phyloP scores from a whole-genome alignment of 257 asterid species.

The Hygrophila difformis region DNA sequence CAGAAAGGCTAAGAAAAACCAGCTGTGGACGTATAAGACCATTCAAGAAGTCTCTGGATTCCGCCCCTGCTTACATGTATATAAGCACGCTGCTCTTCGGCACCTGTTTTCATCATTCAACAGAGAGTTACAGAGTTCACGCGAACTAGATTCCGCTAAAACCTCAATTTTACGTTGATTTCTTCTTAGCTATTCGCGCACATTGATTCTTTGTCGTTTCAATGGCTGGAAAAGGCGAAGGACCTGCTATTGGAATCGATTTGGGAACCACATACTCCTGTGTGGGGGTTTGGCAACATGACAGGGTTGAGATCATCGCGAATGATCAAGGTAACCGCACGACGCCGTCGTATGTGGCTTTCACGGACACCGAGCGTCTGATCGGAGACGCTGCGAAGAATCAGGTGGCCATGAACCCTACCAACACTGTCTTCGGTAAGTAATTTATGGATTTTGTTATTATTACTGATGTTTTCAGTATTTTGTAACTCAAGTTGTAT shows the following conservation, averaged over 20 bases:
- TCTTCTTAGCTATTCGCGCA: too few species aligned
- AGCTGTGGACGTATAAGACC: neutral
- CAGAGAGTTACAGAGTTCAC: neutral
- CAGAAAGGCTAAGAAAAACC: neutral
- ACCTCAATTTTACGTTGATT: neutral
- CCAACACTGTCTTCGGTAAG: constrained; percentile 36
- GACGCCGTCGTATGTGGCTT: constrained; percentile 35
- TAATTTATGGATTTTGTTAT: neutral
- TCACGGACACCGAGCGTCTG: constrained; percentile 40
- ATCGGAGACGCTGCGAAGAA: constrained; percentile 43
- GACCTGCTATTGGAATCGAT: constrained; percentile 35
- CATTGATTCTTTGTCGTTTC: neutral
- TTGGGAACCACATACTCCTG: constrained; percentile 33
- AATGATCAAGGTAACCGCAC: constrained; percentile 38
- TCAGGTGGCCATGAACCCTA: constrained; percentile 39
- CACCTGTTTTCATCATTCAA: neutral
- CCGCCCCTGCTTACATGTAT: neutral
- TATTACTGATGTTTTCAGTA: too few species aligned
- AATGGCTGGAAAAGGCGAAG: constrained; percentile 34
- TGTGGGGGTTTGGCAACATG: constrained; percentile 37
- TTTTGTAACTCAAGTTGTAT: too few species aligned
- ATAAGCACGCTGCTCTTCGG: neutral
- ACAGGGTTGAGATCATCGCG: constrained; percentile 33
- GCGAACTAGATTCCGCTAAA: neutral
- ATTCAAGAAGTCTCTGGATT: neutral